phyloP scores from a whole-genome alignment of 2,329 filamentous ascomycete species.

The Hypoxylon sp. region DNA sequence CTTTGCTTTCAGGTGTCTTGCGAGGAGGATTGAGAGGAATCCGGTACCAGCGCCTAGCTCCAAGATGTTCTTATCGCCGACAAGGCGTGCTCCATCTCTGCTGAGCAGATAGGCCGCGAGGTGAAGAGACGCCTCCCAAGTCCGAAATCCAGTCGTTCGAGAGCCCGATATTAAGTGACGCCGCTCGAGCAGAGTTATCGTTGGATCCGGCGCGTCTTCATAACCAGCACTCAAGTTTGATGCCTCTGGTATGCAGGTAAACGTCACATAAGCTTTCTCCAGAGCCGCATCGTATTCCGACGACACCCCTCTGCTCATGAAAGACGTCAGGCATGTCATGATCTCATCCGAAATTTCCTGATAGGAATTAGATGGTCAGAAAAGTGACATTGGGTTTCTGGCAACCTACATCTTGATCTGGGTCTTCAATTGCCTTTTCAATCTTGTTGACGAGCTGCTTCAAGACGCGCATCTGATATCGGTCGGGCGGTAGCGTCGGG shows the following conservation, averaged over 20 bases:
- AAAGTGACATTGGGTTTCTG: background rate
- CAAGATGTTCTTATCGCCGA: conserved; percentile 63
- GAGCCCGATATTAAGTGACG: conserved; percentile 62
- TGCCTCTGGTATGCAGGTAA: conserved; percentile 52
- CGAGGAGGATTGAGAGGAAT: conserved; percentile 69
- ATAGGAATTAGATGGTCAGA: conserved; percentile 7
- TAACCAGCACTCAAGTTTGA: background rate
- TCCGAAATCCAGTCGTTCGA: conserved; percentile 71
- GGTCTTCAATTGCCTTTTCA: conserved; percentile 64
- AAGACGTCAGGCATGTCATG: conserved; percentile 60
- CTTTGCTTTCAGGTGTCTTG: conserved; percentile 61
- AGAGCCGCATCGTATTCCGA: conserved; percentile 54
- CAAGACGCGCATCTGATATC: conserved; percentile 67
- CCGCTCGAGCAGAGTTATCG: conserved; percentile 63
- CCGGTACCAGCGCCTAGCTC: conserved; percentile 74
- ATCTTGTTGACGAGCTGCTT: conserved; percentile 65
- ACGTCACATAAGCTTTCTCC: conserved; percentile 68
- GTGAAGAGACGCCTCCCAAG: conserved; percentile 74
- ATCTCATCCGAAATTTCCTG: conserved; percentile 71
- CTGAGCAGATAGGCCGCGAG: conserved; percentile 66
- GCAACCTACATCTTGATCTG: conserved; percentile 63
- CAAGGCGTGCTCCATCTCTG: conserved; percentile 51
- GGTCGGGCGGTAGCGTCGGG: conserved; percentile 60
- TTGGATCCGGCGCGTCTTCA: conserved; percentile 40
- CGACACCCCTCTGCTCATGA: conserved; percentile 55